Evolutionary conservation across 208 protist genomes (phyloP).

Genomic region (Trichomonas gallinae): DNA sequence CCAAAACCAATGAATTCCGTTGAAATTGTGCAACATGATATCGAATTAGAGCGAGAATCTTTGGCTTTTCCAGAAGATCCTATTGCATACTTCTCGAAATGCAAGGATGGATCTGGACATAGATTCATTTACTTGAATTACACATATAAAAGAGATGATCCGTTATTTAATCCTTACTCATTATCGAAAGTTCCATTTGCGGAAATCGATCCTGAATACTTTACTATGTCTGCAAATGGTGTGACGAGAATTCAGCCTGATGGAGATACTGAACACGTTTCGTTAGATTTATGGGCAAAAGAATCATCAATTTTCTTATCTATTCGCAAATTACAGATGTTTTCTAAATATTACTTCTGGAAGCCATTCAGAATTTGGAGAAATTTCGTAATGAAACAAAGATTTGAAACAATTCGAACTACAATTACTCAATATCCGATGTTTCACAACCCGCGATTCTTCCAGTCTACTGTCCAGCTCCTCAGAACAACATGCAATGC

Average conservation of each 20-base stretch:
- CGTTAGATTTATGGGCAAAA: not conserved
- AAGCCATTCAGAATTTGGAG: not conserved
- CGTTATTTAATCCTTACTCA: not conserved
- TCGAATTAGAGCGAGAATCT: not conserved
- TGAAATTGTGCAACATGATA: not conserved
- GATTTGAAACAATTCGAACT: not conserved
- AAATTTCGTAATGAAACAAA: not conserved
- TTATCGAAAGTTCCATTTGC: not conserved
- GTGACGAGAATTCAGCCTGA: not conserved
- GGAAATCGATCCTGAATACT: not conserved
- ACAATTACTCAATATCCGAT: not conserved
- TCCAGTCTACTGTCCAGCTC: not conserved
- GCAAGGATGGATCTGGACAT: not conserved
- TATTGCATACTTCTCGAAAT: not conserved
- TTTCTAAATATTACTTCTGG: not conserved
- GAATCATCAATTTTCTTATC: not conserved
- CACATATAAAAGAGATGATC: not conserved
- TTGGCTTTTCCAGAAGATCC: not conserved
- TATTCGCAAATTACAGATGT: not conserved
- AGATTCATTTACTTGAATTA: slow-evolving; percentile 5
- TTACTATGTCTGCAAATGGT: slow-evolving; percentile 16
- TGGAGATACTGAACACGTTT: not conserved
- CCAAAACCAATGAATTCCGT: not conserved
- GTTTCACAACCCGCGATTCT: not conserved
- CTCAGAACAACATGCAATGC: not conserved